These are phyloP conservation scores for Schizosaccharomyces lindneri DNA, from an alignment of 805 yeast species.

Conservation along the genomic window DNA sequence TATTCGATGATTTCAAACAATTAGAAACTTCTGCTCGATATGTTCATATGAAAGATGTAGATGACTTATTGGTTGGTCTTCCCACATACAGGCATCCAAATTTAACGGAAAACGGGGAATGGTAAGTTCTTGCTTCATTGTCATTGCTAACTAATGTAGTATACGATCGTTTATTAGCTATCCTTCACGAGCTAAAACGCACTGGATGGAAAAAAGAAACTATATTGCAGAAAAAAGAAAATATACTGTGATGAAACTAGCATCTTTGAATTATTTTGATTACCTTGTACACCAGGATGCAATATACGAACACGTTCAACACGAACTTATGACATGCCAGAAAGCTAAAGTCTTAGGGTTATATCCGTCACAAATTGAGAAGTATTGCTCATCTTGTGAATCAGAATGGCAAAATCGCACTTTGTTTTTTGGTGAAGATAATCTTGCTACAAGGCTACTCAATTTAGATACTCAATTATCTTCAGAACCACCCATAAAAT, in stretches of 20 bases:
- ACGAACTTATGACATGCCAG: background rate
- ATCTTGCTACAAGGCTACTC: background rate
- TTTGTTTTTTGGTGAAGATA: background rate
- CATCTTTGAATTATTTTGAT: background rate
- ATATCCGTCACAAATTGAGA: background rate
- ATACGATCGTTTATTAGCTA: background rate
- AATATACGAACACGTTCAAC: background rate
- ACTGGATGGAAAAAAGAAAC: background rate
- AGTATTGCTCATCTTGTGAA: background rate
- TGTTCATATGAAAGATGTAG: background rate
- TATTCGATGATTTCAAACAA: background rate
- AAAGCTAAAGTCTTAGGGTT: background rate
- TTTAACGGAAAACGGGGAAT: background rate
- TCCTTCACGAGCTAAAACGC: background rate
- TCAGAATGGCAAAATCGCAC: background rate
- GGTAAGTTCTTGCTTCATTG: background rate
- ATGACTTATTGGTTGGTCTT: background rate
- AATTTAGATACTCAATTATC: background rate
- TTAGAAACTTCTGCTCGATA: background rate
- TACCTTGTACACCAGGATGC: background rate
- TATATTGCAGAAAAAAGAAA: background rate
- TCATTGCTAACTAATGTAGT: background rate
- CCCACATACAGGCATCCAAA: background rate
- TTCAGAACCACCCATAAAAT: background rate
- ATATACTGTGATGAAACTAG: background rate